Evolutionary conservation across 1,284 basidiomycete genomes (phyloP), one percentile per base, ranked within the genome.

Genomic region (Ceratobasidium sp.): DNA sequence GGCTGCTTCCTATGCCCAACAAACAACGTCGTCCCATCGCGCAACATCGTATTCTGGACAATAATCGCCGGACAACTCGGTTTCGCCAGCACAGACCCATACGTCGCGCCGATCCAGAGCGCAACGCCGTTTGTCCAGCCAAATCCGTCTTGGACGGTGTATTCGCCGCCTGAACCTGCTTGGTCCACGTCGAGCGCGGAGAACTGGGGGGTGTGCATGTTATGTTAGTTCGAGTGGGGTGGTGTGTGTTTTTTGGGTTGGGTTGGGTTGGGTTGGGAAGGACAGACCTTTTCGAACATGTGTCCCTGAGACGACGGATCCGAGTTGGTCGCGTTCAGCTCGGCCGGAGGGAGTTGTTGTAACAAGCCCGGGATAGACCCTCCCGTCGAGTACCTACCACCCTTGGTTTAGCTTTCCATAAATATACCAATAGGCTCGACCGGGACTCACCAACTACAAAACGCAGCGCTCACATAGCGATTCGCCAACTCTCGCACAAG

Each of bases 111-210:
- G 8, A 90, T 83, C 90, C 91, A 94, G 51, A 95, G 86, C 76
- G 88, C 81, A 13, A 92, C 92, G 41, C 93, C 94, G 80, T 96
- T 96, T 34, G 94, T 95, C 94, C 94, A 96, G n/a, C 94, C 93
- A 79, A 94, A 93, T 19, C 92, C 92, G 14, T 88, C 89, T 85
- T 89, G 92, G 2, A 93, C 92, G 0, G 88, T 90, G 78, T 96
- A 96, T 84, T 96, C 94, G 22, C 94, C 94, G 6, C 94, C 94
- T 19, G 86, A 86, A 4, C 95, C 95, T 0, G 93, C 92, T 0
- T 91, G 92, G 81, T 96, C 92, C 29, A 95, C 86, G 76, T 96
- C 90, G 1, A 88, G 43, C 4, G 73, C 73, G 7, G 69, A 74
- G 80, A 85, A 84, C 81, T 81, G 56, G 31, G 37, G 43, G 14